Percentiles rank a stretch among this genome's conserved stretches.
These are phyloP conservation scores for Microstegium vimineum DNA, from an alignment of 176 grass and related monocot species.

Conservation along the genomic window DNA sequence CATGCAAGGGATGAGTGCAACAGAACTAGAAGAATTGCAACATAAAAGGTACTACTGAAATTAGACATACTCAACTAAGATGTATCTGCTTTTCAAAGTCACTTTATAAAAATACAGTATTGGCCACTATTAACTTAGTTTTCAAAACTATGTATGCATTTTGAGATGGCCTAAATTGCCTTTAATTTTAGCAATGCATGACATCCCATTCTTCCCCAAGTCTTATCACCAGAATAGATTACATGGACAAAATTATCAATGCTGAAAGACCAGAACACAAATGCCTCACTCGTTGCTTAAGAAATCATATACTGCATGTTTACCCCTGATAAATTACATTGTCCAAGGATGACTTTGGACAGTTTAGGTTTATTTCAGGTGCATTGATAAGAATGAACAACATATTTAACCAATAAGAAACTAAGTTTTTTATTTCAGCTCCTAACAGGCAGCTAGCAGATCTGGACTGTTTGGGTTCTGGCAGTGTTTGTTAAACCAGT, in stretches of 20 bases:
- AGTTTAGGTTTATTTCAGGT: not conserved
- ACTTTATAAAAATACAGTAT: not conserved
- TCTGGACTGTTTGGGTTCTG: not conserved
- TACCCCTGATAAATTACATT: not conserved
- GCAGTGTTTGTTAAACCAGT: not conserved
- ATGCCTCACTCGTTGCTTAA: not conserved
- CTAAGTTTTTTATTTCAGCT: not conserved
- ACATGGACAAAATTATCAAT: not conserved
- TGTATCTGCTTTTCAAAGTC: not conserved
- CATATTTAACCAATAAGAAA: not conserved
- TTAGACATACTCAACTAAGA: not conserved
- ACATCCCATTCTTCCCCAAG: not conserved
- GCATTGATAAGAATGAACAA: not conserved
- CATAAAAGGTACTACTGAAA: not conserved
- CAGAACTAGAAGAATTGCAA: not conserved
- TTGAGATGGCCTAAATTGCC: not conserved
- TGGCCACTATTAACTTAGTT: not conserved
- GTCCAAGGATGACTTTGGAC: not conserved
- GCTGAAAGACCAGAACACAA: not conserved
- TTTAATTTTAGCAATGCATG: not conserved
- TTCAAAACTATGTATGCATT: conserved; percentile 7
- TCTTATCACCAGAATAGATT: not conserved
- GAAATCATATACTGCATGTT: no score
- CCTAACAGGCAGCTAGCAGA: not conserved
- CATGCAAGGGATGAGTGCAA: not conserved